Conservation (phyloP, 2,329 filamentous ascomycete species). For the Colletotrichum incanum region DNA sequence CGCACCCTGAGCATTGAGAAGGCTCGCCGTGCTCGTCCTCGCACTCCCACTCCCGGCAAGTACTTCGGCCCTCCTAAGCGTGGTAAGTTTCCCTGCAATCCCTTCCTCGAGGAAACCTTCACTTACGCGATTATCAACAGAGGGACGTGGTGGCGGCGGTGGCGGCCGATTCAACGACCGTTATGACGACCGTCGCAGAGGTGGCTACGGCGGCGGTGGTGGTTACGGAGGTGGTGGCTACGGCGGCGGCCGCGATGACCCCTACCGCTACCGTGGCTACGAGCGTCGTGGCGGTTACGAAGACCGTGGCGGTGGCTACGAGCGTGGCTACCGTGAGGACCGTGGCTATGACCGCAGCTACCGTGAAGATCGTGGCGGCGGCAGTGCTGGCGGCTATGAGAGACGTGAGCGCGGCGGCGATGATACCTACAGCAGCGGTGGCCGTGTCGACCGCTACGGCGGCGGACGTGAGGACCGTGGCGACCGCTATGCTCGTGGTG, state of each 20-base stretch:
- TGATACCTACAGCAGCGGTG: conserved; percentile 58
- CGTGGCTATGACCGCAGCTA: conserved; percentile 64
- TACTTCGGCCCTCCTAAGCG: conserved; percentile 99
- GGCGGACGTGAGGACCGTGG: conserved; percentile 61
- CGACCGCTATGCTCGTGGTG: conserved; percentile 58
- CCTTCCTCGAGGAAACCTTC: neutral
- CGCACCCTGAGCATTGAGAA: conserved; percentile 99
- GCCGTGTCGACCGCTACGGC: conserved; percentile 60
- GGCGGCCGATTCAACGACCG: conserved; percentile 69
- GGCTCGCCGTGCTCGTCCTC: conserved; percentile 93
- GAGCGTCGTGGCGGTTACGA: conserved; percentile 59
- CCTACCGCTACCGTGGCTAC: conserved; percentile 70
- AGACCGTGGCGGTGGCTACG: conserved; percentile 58
- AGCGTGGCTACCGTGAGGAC: conserved; percentile 67
- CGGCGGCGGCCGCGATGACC: conserved; percentile 67
- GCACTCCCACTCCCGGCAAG: conserved; percentile 97
- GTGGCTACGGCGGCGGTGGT: conserved; percentile 66
- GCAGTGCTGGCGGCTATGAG: conserved; percentile 62
- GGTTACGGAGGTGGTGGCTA: conserved; percentile 57
- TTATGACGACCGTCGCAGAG: conserved; percentile 77
- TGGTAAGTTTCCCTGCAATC: conserved; percentile 72
- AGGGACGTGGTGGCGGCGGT: conserved; percentile 63
- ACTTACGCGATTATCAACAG: conserved; percentile 32
- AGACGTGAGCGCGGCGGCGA: conserved; percentile 69
- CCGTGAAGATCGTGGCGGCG: conserved; percentile 64